Conservation (phyloP, 192 early-diverging fungal genomes). For the Mortierella hygrophila region DNA sequence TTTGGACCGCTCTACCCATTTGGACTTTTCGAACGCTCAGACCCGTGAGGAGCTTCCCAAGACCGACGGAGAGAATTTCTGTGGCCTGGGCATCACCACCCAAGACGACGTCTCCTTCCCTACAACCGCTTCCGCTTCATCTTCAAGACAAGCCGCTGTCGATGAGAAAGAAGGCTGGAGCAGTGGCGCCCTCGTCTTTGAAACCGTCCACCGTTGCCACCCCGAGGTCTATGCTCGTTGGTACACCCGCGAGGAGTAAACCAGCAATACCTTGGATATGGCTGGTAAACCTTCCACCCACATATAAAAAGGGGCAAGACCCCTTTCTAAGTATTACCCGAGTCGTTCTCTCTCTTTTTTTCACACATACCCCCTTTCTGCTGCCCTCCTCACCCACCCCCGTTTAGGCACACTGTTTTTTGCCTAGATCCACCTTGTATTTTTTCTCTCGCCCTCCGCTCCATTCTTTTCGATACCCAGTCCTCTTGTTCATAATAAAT, state of each 20-base stretch:
- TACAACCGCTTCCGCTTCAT: not conserved
- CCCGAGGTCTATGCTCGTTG: conserved; percentile 48
- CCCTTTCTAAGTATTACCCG: not conserved
- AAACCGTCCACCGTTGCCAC: conserved; percentile 52
- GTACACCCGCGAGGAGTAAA: conserved; percentile 21
- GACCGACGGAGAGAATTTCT: not conserved
- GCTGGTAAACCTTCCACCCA: not conserved
- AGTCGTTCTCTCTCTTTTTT: not conserved
- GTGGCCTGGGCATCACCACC: conserved; percentile 10
- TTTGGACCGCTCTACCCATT: not conserved
- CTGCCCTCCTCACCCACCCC: not conserved
- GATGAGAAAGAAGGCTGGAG: conserved; percentile 18
- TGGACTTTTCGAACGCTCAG: conserved; percentile 18
- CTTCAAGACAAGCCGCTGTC: not conserved
- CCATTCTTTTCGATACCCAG: not conserved
- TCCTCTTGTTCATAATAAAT: not conserved
- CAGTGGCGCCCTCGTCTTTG: conserved; percentile 47
- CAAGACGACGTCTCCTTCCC: not conserved
- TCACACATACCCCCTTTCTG: not conserved
- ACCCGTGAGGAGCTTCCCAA: not conserved
- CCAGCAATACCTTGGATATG: not conserved
- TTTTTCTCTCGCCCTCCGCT: not conserved
- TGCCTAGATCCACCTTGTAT: not conserved
- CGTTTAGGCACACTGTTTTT: not conserved
- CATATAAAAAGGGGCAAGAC: not conserved